A percentile compares a stretch with the other conserved stretches of the same genome.
Conservation (phyloP, 177 flowering plant genomes). For the Vitis hybrid region DNA sequence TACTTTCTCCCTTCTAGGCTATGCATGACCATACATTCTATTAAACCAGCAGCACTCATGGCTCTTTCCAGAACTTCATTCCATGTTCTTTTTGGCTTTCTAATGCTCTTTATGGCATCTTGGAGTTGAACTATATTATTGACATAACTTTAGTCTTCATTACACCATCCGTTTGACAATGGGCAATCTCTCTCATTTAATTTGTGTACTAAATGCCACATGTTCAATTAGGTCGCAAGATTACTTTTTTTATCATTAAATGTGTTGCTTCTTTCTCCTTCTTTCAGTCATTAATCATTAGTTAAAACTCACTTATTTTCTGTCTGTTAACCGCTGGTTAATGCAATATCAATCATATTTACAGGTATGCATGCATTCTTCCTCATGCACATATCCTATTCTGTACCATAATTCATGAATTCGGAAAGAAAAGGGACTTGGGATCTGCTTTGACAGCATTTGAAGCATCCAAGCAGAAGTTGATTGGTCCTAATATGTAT, state of each 20-base stretch:
- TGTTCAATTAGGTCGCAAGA: too few relatives aligned
- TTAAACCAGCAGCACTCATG: neutral
- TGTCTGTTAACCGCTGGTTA: neutral
- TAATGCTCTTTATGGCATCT: too few relatives aligned
- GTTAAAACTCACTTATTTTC: neutral
- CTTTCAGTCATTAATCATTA: too few relatives aligned
- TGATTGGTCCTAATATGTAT: constrained; percentile 58
- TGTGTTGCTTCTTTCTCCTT: neutral
- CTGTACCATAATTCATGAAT: constrained; percentile 55
- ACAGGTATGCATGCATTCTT: constrained; percentile 63
- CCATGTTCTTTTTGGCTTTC: too few relatives aligned
- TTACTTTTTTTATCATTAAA: neutral
- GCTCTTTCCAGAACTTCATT: too few relatives aligned
- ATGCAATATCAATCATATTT: constrained; percentile 9
- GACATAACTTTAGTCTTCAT: too few relatives aligned
- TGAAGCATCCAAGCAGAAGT: constrained; percentile 51
- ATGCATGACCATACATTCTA: neutral
- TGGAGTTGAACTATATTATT: too few relatives aligned
- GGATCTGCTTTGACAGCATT: constrained; percentile 61
- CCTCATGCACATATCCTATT: constrained; percentile 50
- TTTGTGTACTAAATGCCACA: too few relatives aligned
- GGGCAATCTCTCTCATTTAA: too few relatives aligned
- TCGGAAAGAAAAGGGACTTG: constrained; percentile 73
- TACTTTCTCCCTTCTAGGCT: neutral
- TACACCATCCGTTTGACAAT: too few relatives aligned